Base-by-base conservation (phyloP, 768 basidiomycete genomes). In the Holtermanniella nyarrowii region DNA sequence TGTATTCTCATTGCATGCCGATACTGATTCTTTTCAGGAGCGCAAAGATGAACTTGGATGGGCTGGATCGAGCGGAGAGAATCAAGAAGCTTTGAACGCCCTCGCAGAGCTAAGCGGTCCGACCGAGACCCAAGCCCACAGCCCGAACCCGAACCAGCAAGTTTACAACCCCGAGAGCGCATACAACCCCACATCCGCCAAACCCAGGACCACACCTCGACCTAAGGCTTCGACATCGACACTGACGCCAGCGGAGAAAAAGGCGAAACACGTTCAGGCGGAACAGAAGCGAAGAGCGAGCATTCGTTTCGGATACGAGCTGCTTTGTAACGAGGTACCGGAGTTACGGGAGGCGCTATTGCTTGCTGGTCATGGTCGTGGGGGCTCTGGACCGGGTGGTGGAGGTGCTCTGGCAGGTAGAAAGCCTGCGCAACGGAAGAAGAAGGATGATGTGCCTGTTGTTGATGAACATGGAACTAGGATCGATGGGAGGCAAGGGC, bases 261-360 rank as follows among this genome's bases (percentile, higher is more conserved):
- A 90, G 66, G 84, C 84, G 39, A 91, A 91, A 62, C 89, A 95
- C 65, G 93, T 95, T 58, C 85, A 87, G 61, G 85, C 83, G 1
- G 90, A 95, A 74, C 88, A 93, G 74, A 91, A 91, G 70, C 82
- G 90, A 22, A 80, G 90, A 26, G 87, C 87, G 13, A 90, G 89
- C 61, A 93, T 95, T 47, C 78, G 88, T 11, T 74, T 82, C 37
- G 90, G 88, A 11, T 93, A 93, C 66, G 89, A 91, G 60, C 82
- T 84, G 5, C 76, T 95, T 0, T 90, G 88, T 62, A 83, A 83
- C 22, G 80, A 81, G 23, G 83, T 95, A 0, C 90, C 90, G 10
- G 76, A 85, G 1, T 76, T 95, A 31, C 73, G 82, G 16, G 87
- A 86, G 59, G 88, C 88, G 0, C 20, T 21, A 3, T 41, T 52